These are phyloP conservation scores for Spencermartinsiella europaea DNA, from an alignment of 805 yeast species.

Conservation along the genomic window DNA sequence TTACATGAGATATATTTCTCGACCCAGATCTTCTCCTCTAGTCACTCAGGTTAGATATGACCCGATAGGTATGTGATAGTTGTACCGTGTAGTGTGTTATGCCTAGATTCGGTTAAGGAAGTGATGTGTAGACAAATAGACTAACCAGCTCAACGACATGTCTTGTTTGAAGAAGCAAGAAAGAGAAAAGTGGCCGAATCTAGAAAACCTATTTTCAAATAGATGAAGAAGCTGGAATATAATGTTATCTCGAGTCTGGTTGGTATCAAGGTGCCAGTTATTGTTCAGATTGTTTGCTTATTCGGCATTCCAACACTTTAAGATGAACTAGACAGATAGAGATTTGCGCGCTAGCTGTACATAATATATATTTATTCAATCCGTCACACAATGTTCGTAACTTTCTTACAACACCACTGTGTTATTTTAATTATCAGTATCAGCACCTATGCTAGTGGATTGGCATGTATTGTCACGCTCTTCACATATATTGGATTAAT, in stretches of 20 bases:
- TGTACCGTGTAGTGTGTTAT: too few relatives aligned
- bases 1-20: conserved; percentile 67
- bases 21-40: conserved; percentile 76
- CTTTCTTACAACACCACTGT: too few relatives aligned
- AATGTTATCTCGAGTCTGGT: conserved; percentile 1
- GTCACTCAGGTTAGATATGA: conserved; percentile 83
- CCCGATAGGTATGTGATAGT: conserved; percentile 46
- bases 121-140: neutral
- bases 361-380: too few relatives aligned
- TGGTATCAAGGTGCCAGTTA: neutral
- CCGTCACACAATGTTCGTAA: too few relatives aligned
- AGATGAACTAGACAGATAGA: too few relatives aligned
- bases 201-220: conserved; percentile 25
- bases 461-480: conserved; percentile 38
- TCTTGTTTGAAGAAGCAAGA: conserved; percentile 80
- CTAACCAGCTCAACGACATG: conserved; percentile 70
- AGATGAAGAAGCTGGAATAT: too few relatives aligned
- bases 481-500: conserved; percentile 28
- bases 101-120: too few relatives aligned
- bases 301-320: too few relatives aligned
- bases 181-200: conserved; percentile 62
- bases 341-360: too few relatives aligned
- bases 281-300: too few relatives aligned
- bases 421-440: too few relatives aligned
- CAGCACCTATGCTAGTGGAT: conserved; percentile 44